Evolutionary conservation across 2,329 filamentous ascomycete genomes (phyloP).

Genomic region (Colletotrichum sp.): DNA sequence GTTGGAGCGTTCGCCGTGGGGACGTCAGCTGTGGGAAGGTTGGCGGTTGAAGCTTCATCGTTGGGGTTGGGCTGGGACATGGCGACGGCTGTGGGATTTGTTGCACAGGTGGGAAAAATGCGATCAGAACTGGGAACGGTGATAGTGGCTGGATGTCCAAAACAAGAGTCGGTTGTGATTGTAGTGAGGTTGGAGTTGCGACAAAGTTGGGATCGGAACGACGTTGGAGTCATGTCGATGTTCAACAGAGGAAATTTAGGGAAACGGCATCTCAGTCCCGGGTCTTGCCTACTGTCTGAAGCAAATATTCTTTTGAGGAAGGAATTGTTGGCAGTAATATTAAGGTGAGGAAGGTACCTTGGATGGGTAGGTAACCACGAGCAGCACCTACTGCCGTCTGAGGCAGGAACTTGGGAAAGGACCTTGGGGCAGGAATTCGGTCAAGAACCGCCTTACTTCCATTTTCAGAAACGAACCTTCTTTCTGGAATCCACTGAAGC

Average conservation of each 20-base stretch:
- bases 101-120: background rate
- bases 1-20: too few relatives aligned
- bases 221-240: background rate
- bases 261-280: background rate
- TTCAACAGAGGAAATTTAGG: background rate
- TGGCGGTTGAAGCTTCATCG: background rate
- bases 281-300: background rate
- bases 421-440: background rate
- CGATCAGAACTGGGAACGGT: background rate
- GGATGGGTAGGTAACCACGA: too few relatives aligned
- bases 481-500: background rate
- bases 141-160: background rate
- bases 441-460: background rate
- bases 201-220: background rate
- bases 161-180: background rate
- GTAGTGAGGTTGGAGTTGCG: background rate
- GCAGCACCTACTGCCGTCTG: background rate
- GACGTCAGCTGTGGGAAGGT: background rate
- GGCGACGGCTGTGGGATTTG: background rate
- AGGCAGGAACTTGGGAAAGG: background rate
- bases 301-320: background rate
- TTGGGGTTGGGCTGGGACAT: background rate
- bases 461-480: background rate
- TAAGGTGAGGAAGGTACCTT: too few relatives aligned
- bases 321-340: background rate